These are phyloP conservation scores for Pseudocercospora fijiensis DNA, from an alignment of 2,329 filamentous ascomycete genomes.

Conservation along the genomic window DNA sequence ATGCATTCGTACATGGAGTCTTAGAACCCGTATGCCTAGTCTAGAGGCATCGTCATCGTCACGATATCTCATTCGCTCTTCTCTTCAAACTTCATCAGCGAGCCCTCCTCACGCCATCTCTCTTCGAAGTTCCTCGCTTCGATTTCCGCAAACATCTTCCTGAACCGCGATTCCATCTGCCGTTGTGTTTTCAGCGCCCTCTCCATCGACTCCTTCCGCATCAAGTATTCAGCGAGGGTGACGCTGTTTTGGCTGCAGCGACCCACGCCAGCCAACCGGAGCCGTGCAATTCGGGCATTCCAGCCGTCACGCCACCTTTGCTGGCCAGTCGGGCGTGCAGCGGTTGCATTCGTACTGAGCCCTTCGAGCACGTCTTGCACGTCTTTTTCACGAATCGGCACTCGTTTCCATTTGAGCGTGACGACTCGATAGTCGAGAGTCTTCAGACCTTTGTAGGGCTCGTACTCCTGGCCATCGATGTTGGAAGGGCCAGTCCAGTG, in stretches of 20 bases:
- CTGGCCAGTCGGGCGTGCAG: background rate
- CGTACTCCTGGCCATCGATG: slow-evolving; percentile 43
- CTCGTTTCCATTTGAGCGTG: slow-evolving; percentile 40
- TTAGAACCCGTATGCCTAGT: too few species aligned
- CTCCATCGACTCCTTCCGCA: slow-evolving; percentile 7
- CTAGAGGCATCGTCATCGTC: too few species aligned
- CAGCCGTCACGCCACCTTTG: background rate
- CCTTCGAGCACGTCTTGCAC: background rate
- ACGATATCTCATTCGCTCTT: background rate
- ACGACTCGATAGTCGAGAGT: slow-evolving; percentile 49
- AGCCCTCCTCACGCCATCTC: slow-evolving; percentile 7
- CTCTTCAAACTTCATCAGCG: slow-evolving; percentile 18
- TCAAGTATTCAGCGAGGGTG: background rate
- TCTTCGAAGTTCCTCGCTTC: slow-evolving; percentile 11
- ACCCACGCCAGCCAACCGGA: background rate
- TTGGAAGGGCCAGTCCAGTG: slow-evolving; percentile 51
- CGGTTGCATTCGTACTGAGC: background rate
- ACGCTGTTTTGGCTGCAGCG: background rate
- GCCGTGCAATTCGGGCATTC: too few species aligned
- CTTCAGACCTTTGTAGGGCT: slow-evolving; percentile 45
- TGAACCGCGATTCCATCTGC: slow-evolving; percentile 8
- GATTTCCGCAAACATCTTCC: slow-evolving; percentile 11
- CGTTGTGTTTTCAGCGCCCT: slow-evolving; percentile 8
- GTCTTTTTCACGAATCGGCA: background rate
- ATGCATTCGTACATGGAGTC: too few species aligned